A percentile compares a stretch with the other conserved stretches of the same genome.
Evolutionary conservation across 139 green algal species (phyloP).

Genomic region (Eudorina sp.): DNA sequence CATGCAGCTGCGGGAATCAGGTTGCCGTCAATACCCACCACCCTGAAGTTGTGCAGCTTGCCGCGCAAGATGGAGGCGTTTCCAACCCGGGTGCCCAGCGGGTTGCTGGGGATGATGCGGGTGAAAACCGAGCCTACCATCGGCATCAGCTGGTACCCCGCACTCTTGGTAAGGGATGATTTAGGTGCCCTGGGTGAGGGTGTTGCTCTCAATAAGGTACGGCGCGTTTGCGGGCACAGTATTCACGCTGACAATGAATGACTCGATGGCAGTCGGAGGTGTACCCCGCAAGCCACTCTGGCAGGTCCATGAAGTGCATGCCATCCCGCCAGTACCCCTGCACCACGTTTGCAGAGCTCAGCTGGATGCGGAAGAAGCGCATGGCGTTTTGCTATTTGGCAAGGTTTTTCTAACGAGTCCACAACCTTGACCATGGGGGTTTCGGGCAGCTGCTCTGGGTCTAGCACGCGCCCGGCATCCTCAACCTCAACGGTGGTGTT

Average conservation of each 20-base stretch:
- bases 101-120: no score
- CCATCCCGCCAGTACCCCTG: slow-evolving; percentile 11
- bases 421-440: slow-evolving; percentile 5
- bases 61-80: no score
- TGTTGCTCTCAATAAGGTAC: slow-evolving; percentile 18
- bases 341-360: slow-evolving; percentile 22
- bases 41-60: no score
- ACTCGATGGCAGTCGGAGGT: slow-evolving; percentile 7
- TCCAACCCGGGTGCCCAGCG: no score
- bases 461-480: slow-evolving; percentile 1
- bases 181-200: slow-evolving; percentile 1
- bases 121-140: no score
- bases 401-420: slow-evolving; percentile 22
- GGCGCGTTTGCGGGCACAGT: neutral
- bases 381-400: slow-evolving; percentile 20
- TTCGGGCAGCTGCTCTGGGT: slow-evolving; percentile 10
- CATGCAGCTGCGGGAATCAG: no score
- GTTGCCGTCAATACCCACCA: no score
- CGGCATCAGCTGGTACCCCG: no score
- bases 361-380: slow-evolving; percentile 24
- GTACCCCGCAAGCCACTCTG: slow-evolving; percentile 17
- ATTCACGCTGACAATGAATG: neutral
- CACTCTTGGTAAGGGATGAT: no score
- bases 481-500: neutral
- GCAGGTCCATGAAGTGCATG: slow-evolving; percentile 1